These are phyloP conservation scores for Tolypocladium cylindrosporum DNA, from an alignment of 2,329 filamentous ascomycete species.

Conservation along the genomic window DNA sequence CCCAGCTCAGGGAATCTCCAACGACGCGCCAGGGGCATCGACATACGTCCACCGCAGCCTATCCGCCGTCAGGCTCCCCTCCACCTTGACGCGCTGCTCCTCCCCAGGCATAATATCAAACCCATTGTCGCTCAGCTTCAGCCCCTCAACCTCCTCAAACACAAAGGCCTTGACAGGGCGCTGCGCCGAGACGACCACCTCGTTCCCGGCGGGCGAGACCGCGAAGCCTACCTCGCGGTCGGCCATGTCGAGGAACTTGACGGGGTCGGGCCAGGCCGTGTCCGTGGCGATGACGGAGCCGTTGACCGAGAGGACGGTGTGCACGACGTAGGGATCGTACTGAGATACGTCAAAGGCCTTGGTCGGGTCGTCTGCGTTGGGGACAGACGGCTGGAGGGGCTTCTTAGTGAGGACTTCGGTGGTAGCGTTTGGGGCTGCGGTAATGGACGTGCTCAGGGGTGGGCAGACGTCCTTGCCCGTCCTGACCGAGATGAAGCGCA, in stretches of 20 bases:
- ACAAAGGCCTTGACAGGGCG: conserved; percentile 48
- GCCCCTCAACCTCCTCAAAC: conserved; percentile 34
- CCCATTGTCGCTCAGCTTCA: conserved; percentile 44
- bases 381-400: conserved; percentile 9
- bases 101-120: conserved; percentile 46
- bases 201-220: conserved; percentile 8
- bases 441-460: conserved; percentile 12
- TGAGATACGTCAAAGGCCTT: neutral
- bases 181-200: conserved; percentile 22
- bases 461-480: conserved; percentile 25
- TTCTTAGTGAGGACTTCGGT: conserved; percentile 22
- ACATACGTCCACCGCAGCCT: conserved; percentile 8
- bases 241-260: conserved; percentile 48
- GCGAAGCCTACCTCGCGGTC: conserved; percentile 26
- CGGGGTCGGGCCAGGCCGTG: conserved; percentile 49
- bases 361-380: conserved; percentile 20
- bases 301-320: conserved; percentile 28
- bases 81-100: conserved; percentile 11
- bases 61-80: conserved; percentile 1
- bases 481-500: conserved; percentile 30
- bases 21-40: conserved; percentile 6
- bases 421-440: conserved; percentile 24
- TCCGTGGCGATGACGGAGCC: conserved; percentile 32
- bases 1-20: neutral
- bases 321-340: conserved; percentile 34